phyloP scores from a whole-genome alignment of 78 protist genomes.

The Acrasis kona region DNA sequence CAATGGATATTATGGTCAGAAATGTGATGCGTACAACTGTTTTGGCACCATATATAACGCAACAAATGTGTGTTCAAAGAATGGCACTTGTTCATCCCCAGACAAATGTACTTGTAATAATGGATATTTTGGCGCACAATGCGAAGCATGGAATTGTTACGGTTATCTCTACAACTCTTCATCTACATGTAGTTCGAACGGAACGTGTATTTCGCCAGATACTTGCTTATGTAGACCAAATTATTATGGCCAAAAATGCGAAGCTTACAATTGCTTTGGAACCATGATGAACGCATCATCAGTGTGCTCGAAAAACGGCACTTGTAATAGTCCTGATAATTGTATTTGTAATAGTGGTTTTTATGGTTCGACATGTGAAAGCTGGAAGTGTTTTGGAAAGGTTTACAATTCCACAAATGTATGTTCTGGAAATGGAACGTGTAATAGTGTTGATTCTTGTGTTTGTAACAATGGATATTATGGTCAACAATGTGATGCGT shows the following conservation, averaged over 20 bases:
- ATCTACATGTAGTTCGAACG: not conserved
- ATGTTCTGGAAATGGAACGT: not conserved
- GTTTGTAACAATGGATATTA: not conserved
- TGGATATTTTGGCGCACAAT: not conserved
- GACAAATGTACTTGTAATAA: not conserved
- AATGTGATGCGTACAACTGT: not conserved
- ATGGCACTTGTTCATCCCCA: not conserved
- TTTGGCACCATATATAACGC: not conserved
- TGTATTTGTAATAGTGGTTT: not conserved
- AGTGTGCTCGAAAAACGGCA: not conserved
- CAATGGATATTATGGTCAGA: not conserved
- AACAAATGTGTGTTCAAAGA: not conserved
- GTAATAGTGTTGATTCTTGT: not conserved
- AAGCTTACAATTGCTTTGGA: not conserved
- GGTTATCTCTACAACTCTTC: not conserved
- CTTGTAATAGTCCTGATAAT: not conserved
- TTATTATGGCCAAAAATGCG: not conserved
- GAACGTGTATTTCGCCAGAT: not conserved
- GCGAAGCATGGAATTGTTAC: not conserved
- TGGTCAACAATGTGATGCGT: not conserved
- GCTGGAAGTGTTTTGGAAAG: not conserved
- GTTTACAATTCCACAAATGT: not conserved
- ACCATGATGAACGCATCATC: not conserved
- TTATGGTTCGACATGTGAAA: not conserved
- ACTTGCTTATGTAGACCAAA: not conserved